Conservation (phyloP, 2,329 filamentous ascomycete species). For the Aspergillus brasiliensis region DNA sequence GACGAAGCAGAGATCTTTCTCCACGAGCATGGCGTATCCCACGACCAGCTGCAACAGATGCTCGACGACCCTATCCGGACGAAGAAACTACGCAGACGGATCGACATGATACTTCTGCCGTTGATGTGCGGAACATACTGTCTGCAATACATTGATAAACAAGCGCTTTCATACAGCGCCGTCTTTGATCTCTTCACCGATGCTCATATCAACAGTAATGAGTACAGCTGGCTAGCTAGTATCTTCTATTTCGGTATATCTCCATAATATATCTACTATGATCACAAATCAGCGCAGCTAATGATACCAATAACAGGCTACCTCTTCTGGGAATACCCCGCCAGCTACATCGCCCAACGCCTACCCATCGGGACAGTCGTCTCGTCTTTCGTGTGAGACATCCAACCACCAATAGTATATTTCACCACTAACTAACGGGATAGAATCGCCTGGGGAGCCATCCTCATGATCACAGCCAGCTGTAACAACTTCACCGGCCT, state of each 20-base stretch:
- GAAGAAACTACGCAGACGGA: slow-evolving; percentile 43
- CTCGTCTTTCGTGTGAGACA: slow-evolving; percentile 15
- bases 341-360: slow-evolving; percentile 37
- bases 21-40: slow-evolving; percentile 49
- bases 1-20: slow-evolving; percentile 55
- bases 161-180: slow-evolving; percentile 56
- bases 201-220: slow-evolving; percentile 46
- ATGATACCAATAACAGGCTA: slow-evolving; percentile 24
- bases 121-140: slow-evolving; percentile 45
- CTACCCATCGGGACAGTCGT: slow-evolving; percentile 25
- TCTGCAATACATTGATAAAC: slow-evolving; percentile 60
- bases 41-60: slow-evolving; percentile 47
- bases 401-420: not conserved
- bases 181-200: slow-evolving; percentile 58
- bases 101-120: slow-evolving; percentile 56
- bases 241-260: slow-evolving; percentile 56
- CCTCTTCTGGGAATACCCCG: slow-evolving; percentile 48
- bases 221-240: slow-evolving; percentile 58
- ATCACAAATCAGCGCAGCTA: not conserved
- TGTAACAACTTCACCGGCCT: slow-evolving; percentile 47
- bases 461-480: slow-evolving; percentile 49
- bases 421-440: not conserved
- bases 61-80: slow-evolving; percentile 44
- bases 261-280: too few relatives aligned
- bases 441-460: slow-evolving; percentile 45